Evolutionary conservation across 805 yeast species (phyloP).

Genomic region (Kodamaea kaohsiungensis): DNA sequence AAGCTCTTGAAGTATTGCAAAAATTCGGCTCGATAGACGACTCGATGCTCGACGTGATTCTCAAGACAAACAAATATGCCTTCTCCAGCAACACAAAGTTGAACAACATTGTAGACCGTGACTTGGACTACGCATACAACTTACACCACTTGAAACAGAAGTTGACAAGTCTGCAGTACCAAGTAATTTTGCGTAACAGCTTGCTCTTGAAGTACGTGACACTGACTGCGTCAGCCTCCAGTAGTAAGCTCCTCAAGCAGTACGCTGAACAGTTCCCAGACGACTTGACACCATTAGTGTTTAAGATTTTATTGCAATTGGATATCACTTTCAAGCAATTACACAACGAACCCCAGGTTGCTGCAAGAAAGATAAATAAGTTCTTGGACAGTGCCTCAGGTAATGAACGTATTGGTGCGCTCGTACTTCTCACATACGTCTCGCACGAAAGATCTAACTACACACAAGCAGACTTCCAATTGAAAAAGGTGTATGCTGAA

Average conservation of each 20-base stretch:
- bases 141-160: slow-evolving; percentile 25
- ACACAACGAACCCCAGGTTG: slow-evolving; percentile 15
- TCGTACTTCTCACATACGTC: slow-evolving; percentile 30
- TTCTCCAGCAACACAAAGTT: slow-evolving; percentile 12
- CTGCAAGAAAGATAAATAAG: slow-evolving; percentile 4
- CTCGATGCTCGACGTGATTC: slow-evolving; percentile 39
- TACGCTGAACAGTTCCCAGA: slow-evolving; percentile 26
- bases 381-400: slow-evolving; percentile 7
- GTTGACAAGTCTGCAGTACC: slow-evolving; percentile 39
- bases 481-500: not conserved
- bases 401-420: slow-evolving; percentile 23
- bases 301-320: slow-evolving; percentile 30
- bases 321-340: slow-evolving; percentile 31
- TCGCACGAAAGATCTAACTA: slow-evolving; percentile 4
- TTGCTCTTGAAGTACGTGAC: slow-evolving; percentile 41
- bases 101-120: slow-evolving; percentile 30
- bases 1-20: slow-evolving; percentile 39
- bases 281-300: slow-evolving; percentile 33
- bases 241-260: slow-evolving; percentile 16
- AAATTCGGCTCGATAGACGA: slow-evolving; percentile 38
- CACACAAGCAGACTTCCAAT: slow-evolving; percentile 7
- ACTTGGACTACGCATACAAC: slow-evolving; percentile 28
- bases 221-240: slow-evolving; percentile 26
- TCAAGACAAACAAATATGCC: slow-evolving; percentile 46
- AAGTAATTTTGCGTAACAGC: slow-evolving; percentile 44